These are phyloP conservation scores for Aureobasidium sp. DNA, from an alignment of 2,329 filamentous ascomycete genomes.

Conservation along the genomic window DNA sequence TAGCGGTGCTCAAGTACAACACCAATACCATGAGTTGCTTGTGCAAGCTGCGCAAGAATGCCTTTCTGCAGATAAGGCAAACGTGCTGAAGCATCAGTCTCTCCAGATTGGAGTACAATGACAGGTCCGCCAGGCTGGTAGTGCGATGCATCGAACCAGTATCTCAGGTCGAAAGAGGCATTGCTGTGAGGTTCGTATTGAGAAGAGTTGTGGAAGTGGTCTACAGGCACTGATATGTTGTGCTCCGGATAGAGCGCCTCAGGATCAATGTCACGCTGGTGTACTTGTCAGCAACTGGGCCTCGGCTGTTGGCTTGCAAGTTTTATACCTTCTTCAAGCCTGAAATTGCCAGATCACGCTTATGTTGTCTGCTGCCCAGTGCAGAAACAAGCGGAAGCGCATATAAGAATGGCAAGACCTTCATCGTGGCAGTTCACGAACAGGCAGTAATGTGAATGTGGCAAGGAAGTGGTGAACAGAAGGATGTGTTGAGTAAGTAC, in stretches of 20 bases:
- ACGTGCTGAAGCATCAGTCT: conserved; percentile 56
- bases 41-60: conserved; percentile 62
- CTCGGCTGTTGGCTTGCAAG: not conserved
- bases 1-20: conserved; percentile 83
- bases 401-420: conserved; percentile 5
- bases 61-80: conserved; percentile 70
- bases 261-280: conserved; percentile 26
- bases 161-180: conserved; percentile 62
- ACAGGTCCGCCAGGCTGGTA: conserved; percentile 75
- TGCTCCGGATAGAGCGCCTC: conserved; percentile 39
- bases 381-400: not conserved
- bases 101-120: conserved; percentile 67
- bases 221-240: conserved; percentile 54
- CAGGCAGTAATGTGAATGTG: not conserved
- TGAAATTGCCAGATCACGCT: not conserved
- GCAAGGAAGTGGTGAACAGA: not conserved
- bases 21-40: conserved; percentile 65
- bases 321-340: not conserved
- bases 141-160: conserved; percentile 74
- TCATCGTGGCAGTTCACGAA: not conserved
- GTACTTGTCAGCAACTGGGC: not conserved
- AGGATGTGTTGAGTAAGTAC: not conserved
- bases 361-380: not conserved
- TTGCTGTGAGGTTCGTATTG: conserved; percentile 69
- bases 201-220: conserved; percentile 78